Evolutionary conservation across 2,329 filamentous ascomycete species (phyloP).

Genomic region (Fusarium mexicanum): DNA sequence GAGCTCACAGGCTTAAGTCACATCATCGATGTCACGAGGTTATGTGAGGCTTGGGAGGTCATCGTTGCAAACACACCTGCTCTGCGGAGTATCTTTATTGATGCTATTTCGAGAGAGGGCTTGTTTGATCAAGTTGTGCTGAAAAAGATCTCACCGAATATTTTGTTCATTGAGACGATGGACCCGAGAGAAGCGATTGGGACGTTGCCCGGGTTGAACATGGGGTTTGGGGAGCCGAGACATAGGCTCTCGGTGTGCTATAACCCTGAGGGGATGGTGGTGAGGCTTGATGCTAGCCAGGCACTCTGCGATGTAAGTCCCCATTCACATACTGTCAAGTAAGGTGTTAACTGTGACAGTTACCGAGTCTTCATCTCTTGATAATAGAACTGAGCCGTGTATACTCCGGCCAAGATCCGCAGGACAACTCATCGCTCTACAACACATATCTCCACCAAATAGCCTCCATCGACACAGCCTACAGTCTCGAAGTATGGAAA

Average conservation of each 20-base stretch:
- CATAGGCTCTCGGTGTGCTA: slow-evolving; percentile 63
- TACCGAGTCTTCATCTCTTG: slow-evolving; percentile 56
- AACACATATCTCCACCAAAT: slow-evolving; percentile 43
- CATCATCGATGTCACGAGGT: slow-evolving; percentile 53
- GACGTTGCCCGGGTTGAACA: slow-evolving; percentile 54
- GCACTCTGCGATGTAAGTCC: slow-evolving; percentile 58
- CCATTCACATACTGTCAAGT: accelerated
- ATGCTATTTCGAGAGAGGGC: slow-evolving; percentile 59
- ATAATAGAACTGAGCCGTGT: slow-evolving; percentile 57
- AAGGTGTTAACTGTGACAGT: slow-evolving; percentile 16
- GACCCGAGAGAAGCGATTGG: slow-evolving; percentile 50
- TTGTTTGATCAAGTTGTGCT: slow-evolving; percentile 62
- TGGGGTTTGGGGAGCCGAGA: slow-evolving; percentile 52
- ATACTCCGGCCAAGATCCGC: slow-evolving; percentile 52
- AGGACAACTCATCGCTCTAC: slow-evolving; percentile 33
- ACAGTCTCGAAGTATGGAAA: slow-evolving; percentile 58
- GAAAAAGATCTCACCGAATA: slow-evolving; percentile 57
- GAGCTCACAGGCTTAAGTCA: slow-evolving; percentile 54
- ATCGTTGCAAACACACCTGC: slow-evolving; percentile 57
- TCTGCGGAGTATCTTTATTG: slow-evolving; percentile 62
- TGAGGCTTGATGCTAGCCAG: slow-evolving; percentile 62
- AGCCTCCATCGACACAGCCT: slow-evolving; percentile 41
- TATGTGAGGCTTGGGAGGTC: slow-evolving; percentile 62
- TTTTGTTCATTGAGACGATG: slow-evolving; percentile 62
- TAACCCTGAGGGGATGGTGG: slow-evolving; percentile 53